Evolutionary conservation across 805 yeast species (phyloP), one percentile per base, ranked within the genome.

Genomic region (Lipomyces lipofer): DNA sequence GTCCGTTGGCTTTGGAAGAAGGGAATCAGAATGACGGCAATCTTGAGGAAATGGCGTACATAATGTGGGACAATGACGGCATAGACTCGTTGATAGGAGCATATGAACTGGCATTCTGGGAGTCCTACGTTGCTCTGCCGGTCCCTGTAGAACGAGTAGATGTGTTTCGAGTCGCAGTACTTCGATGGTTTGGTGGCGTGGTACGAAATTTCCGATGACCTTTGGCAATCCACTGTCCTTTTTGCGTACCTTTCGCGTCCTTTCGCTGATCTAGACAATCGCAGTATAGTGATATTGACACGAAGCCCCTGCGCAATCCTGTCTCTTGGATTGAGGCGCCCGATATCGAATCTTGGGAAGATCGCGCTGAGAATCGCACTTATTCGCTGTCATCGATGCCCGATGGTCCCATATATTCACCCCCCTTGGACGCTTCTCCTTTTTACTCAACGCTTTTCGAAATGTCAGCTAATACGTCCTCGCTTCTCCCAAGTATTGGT

Each of bases 121-220:
- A 42, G 9, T 19, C 45, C 19, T 42, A 42, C 24, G 10, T 15
- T 24, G 38, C 45, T 24, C 4, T 42, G 45, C 45, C 45, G 45
- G 24, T 42, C 9, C 33, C 38, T 17, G 45, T 42, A n/a, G 45
- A 42, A 19, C 29, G 32, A 15, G 45, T 42, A 13, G 45, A 42
- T 8, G 19, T 21, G 32, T 42, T 42, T 15, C 45, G 45, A 13
- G 45, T 42, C 17, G 45, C 45, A 24, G 45, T 42, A 10, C 24
- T 42, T 25, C 45, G 45, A 24, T 42, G 45, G 45, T 42, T 42
- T 17, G 45, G 45, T 13, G 45, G 45, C 13, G 32, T 42, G 29
- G 44, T 40, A 40, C 8, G 44, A n/a, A 8, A 19, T n/a, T n/a
- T n/a, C n/a, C n/a, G n/a, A n/a, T n/a, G n/a, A n/a, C n/a, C n/a